These are phyloP conservation scores for Medicago arabica DNA, from an alignment of 306 rosid genomes.

Conservation along the genomic window DNA sequence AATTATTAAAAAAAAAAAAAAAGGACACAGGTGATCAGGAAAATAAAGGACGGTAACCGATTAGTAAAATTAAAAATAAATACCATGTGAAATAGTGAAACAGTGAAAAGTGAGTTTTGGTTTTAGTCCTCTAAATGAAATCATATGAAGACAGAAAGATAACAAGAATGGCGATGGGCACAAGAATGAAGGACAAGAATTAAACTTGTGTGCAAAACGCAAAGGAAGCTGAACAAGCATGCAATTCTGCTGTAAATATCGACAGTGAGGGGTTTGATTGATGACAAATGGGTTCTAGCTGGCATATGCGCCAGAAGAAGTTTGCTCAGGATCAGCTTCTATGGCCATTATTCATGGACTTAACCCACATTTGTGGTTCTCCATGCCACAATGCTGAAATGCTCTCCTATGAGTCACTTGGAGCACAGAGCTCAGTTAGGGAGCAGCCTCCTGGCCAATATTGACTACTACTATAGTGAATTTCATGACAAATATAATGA, in stretches of 20 bases:
- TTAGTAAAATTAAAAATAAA: neutral
- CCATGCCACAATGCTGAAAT: no score
- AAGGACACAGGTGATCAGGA: neutral
- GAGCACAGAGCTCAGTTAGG: neutral
- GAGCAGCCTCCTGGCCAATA: neutral
- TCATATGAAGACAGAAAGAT: constrained; percentile 7
- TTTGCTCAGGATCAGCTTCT: neutral
- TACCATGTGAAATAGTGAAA: neutral
- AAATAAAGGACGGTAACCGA: constrained; percentile 2
- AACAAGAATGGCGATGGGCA: neutral
- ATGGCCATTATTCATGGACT: neutral
- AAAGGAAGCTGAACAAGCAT: constrained; percentile 1
- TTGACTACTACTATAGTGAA: neutral
- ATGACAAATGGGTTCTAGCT: neutral
- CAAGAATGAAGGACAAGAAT: neutral
- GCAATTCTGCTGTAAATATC: neutral
- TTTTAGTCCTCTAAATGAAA: neutral
- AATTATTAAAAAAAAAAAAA: neutral
- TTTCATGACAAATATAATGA: neutral
- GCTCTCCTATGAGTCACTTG: neutral
- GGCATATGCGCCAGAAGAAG: neutral
- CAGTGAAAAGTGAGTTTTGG: neutral
- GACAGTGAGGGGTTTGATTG: neutral
- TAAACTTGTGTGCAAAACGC: neutral
- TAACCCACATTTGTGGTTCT: no score